These are phyloP conservation scores for Oxalis stricta DNA, from an alignment of 441 rosid genomes.

Conservation along the genomic window DNA sequence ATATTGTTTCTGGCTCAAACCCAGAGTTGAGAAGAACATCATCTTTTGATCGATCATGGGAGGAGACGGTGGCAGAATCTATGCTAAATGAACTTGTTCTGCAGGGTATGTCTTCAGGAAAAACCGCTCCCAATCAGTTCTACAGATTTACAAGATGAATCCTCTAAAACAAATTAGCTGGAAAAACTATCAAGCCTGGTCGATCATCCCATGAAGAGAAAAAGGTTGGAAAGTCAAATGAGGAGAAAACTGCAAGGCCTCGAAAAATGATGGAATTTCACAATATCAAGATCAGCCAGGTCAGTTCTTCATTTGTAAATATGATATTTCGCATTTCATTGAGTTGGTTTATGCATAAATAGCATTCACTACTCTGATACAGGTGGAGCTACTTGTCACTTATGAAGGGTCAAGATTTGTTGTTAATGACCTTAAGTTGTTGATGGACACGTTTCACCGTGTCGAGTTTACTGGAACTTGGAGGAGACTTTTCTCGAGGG, in stretches of 20 bases:
- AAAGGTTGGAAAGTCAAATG: constrained; percentile 48
- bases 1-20: constrained; percentile 24
- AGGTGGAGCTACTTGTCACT: constrained; percentile 85
- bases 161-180: constrained; percentile 56
- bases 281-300: constrained; percentile 95
- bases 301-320: constrained; percentile 7
- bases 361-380: constrained; percentile 11
- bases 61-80: constrained; percentile 90
- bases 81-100: constrained; percentile 81
- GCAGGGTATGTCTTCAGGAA: constrained; percentile 40
- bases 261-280: constrained; percentile 79
- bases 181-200: constrained; percentile 50
- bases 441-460: constrained; percentile 92
- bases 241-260: constrained; percentile 82
- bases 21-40: constrained; percentile 81
- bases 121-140: constrained; percentile 29
- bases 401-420: constrained; percentile 95
- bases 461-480: constrained; percentile 89
- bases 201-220: constrained; percentile 83
- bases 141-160: constrained; percentile 62
- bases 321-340: background rate
- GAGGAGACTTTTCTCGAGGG: constrained; percentile 91
- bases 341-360: constrained; percentile 2
- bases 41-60: constrained; percentile 93
- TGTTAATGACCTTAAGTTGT: constrained; percentile 81